phyloP scores from a whole-genome alignment of 495 filamentous ascomycete species.

The Cetradonia linearis region DNA sequence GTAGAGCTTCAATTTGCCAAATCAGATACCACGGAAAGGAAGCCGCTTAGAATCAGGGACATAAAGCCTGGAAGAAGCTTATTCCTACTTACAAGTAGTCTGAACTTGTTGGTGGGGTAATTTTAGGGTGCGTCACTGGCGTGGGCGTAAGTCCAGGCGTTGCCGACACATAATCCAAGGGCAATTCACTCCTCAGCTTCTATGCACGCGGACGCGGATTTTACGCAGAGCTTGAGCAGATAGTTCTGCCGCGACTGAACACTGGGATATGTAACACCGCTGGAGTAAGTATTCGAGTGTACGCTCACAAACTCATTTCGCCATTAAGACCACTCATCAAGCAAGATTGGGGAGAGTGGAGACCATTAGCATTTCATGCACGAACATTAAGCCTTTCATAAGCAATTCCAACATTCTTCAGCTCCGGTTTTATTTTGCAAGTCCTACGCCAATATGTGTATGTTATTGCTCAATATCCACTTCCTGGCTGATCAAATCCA shows the following conservation, averaged over 20 bases:
- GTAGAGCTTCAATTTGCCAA: slow-evolving; percentile 18
- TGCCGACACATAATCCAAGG: too few species aligned
- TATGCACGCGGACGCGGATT: too few species aligned
- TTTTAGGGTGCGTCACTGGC: neutral
- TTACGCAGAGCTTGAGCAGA: neutral
- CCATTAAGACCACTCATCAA: neutral
- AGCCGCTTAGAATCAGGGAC: slow-evolving; percentile 5
- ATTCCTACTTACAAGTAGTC: neutral
- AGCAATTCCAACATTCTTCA: too few species aligned
- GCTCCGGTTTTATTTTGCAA: neutral
- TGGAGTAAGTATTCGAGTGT: neutral
- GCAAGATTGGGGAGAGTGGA: neutral
- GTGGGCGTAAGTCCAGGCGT: neutral
- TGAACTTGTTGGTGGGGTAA: slow-evolving; percentile 4
- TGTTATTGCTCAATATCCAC: neutral
- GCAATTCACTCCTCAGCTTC: neutral
- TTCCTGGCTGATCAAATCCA: slow-evolving; percentile 3
- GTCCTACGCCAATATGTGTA: neutral
- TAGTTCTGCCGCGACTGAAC: neutral
- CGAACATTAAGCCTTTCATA: neutral
- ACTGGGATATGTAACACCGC: neutral
- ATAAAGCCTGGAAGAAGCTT: neutral
- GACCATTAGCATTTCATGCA: neutral
- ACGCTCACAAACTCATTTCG: neutral
- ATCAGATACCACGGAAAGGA: neutral